phyloP scores from a whole-genome alignment of 306 rosid species.

The Aeschynomene evenia region DNA sequence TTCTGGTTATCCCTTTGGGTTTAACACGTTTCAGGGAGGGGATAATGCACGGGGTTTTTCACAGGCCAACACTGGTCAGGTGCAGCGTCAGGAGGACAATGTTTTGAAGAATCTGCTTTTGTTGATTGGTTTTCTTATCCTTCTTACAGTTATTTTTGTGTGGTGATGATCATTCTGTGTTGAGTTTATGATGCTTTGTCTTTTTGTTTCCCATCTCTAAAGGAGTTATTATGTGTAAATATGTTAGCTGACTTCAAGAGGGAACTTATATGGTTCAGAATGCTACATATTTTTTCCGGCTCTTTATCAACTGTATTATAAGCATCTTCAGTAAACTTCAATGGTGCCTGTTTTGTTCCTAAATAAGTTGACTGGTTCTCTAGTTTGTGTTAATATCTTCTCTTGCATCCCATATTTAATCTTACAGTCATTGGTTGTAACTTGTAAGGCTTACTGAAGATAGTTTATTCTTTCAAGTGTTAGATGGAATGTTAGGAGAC shows the following conservation, averaged over 20 bases:
- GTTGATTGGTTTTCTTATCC: slow-evolving; percentile 67
- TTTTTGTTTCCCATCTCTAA: neutral
- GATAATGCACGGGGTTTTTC: slow-evolving; percentile 51
- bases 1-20: slow-evolving; percentile 70
- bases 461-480: neutral
- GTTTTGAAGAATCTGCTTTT: slow-evolving; percentile 75
- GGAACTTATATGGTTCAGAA: slow-evolving; percentile 18
- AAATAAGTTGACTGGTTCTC: neutral
- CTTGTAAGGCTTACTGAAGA: neutral
- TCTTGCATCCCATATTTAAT: neutral
- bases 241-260: slow-evolving; percentile 36
- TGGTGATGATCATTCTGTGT: slow-evolving; percentile 35
- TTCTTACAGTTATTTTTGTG: slow-evolving; percentile 70
- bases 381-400: neutral
- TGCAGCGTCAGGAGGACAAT: slow-evolving; percentile 66
- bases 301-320: slow-evolving; percentile 31
- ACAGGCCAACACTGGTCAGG: slow-evolving; percentile 45
- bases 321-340: slow-evolving; percentile 21
- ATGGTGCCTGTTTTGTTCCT: slow-evolving; percentile 1
- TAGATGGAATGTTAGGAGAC: neutral
- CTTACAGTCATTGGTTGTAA: neutral
- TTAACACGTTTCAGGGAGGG: slow-evolving; percentile 69
- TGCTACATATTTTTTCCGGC: slow-evolving; percentile 17
- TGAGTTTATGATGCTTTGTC: neutral
- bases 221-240: slow-evolving; percentile 41